Evolutionary conservation across 139 green algal genomes (phyloP).

Genomic region (Diplosphaera chodatii): DNA sequence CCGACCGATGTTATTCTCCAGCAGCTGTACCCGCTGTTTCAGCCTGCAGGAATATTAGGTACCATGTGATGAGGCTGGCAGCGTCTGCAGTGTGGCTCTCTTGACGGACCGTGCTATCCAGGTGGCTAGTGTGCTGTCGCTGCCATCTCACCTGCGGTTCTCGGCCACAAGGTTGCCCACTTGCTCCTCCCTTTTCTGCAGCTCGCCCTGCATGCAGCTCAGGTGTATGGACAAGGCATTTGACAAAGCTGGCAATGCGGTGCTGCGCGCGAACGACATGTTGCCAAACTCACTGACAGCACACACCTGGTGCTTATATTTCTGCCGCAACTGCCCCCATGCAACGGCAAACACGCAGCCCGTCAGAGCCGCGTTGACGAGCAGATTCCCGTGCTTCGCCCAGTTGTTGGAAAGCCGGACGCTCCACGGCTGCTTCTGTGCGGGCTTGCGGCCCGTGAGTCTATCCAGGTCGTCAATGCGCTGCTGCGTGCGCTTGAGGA

Average conservation of each 20-base stretch:
- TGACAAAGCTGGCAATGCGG: too few relatives aligned
- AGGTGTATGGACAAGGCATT: too few relatives aligned
- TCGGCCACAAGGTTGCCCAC: not conserved
- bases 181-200: not conserved
- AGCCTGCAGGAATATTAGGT: not conserved
- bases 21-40: not conserved
- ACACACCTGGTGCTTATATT: slow-evolving; percentile 18
- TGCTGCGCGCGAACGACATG: too few relatives aligned
- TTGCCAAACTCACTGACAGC: not conserved
- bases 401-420: slow-evolving; percentile 23
- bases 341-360: slow-evolving; percentile 35
- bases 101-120: too few relatives aligned
- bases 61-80: not conserved
- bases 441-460: slow-evolving; percentile 5
- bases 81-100: too few relatives aligned
- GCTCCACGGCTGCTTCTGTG: not conserved
- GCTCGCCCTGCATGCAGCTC: not conserved
- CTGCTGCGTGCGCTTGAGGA: slow-evolving; percentile 25
- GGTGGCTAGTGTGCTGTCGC: too few relatives aligned
- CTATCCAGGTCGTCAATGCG: slow-evolving; percentile 33
- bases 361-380: slow-evolving; percentile 29
- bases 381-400: slow-evolving; percentile 5
- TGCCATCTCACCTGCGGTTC: not conserved
- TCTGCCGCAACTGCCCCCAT: slow-evolving; percentile 23
- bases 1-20: not conserved